Evolutionary conservation across 768 basidiomycete genomes (phyloP).

Genomic region (Podaxis sp.): DNA sequence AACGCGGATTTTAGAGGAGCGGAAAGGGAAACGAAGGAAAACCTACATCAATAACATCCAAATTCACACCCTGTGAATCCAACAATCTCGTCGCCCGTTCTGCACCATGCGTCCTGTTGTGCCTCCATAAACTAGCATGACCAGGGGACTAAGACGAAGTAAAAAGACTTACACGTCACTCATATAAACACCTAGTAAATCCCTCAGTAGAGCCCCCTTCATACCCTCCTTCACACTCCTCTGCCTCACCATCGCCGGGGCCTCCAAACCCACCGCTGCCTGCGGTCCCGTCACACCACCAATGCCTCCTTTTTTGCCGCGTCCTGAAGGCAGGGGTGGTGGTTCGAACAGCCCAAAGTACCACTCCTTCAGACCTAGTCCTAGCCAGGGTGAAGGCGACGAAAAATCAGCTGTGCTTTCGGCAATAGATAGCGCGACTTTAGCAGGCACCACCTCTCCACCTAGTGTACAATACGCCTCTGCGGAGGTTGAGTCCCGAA

Average conservation of each 20-base stretch:
- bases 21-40: constrained; percentile 2
- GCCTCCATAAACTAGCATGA: not conserved
- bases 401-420: constrained; percentile 20
- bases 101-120: constrained; percentile 46
- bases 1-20: constrained; percentile 7
- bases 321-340: constrained; percentile 23
- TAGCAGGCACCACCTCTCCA: constrained; percentile 70
- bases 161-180: constrained; percentile 57
- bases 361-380: constrained; percentile 52
- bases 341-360: constrained; percentile 43
- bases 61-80: constrained; percentile 75
- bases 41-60: constrained; percentile 78
- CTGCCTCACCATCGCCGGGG: constrained; percentile 27
- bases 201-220: constrained; percentile 62
- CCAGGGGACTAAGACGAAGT: constrained; percentile 3
- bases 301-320: constrained; percentile 17
- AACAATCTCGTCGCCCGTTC: constrained; percentile 68
- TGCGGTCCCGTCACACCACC: not conserved
- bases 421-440: constrained; percentile 51
- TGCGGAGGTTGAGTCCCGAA: constrained; percentile 75
- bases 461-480: constrained; percentile 85
- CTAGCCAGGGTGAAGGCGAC: constrained; percentile 18
- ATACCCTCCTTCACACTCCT: constrained; percentile 45
- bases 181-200: constrained; percentile 83
- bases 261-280: constrained; percentile 15